Evolutionary conservation across 2,329 filamentous ascomycete genomes (phyloP), one percentile per base, ranked within the genome.

Genomic region (Ambrosiella xylebori): DNA sequence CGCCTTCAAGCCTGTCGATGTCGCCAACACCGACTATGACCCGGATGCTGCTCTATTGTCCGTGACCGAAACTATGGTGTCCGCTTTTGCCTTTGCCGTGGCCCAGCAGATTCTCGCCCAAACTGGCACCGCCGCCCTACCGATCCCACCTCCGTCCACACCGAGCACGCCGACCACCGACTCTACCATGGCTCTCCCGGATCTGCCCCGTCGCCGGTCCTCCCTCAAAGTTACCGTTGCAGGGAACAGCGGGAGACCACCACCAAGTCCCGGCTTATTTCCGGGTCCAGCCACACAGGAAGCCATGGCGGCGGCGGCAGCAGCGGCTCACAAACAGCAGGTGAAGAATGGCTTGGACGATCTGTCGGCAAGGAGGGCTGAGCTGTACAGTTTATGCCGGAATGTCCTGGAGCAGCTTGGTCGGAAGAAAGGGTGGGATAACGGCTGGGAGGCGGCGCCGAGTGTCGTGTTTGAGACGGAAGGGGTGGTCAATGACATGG

Each of bases 361-460:
- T 57, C 74, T 97, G 27, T 87, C 90, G 40, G 86, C 87, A 50
- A 81, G 82, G 61, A 79, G 91, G 64, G 91, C 88, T 5, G 88
- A 95, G 65, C 75, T 97, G 1, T 85, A 88, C 61, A 73, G 87
- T 58, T 72, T 95, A 45, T 90, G 88, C 7, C 78, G 91, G 58
- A 88, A 86, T 62, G 79, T 93, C 4, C 73, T 97, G 0, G 84
- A 91, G 64, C 78, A 82, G 54, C 71, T 88, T 52, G 90, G 87
- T 1, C 81, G 79, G 65, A 79, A 80, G 60, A 74, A 80, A 19
- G 82, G 80, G 2, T 96, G 89, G 90, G 79, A 74, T 56, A 80
- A 87, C 62, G 87, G 85, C 0, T 94, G 87, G 88, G 74, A 75
- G 36, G 73, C 79, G 58, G 76, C 83, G 7, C 75, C 77, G 0